phyloP scores from a whole-genome alignment of 495 filamentous ascomycete species.

The Hyphodiscus hymeniophilus region DNA sequence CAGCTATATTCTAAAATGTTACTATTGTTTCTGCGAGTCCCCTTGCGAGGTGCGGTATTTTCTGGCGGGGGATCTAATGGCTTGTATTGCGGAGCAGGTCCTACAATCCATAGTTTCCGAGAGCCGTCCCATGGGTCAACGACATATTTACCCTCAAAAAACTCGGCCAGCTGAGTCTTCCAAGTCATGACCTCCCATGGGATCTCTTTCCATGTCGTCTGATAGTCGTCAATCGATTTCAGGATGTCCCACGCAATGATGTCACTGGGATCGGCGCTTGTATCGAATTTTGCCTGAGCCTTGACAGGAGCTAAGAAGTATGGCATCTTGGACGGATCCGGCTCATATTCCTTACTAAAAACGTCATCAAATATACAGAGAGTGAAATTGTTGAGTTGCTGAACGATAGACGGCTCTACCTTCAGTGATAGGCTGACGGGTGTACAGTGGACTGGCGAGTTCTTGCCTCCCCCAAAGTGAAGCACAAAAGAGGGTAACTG shows the following conservation, averaged over 20 bases:
- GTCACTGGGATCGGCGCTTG: slow-evolving; percentile 17
- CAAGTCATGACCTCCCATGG: slow-evolving; percentile 25
- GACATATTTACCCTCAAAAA: slow-evolving; percentile 57
- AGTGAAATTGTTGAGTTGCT: slow-evolving; percentile 58
- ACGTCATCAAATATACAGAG: slow-evolving; percentile 72
- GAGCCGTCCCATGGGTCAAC: slow-evolving; percentile 70
- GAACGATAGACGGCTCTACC: slow-evolving; percentile 32
- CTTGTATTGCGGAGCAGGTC: slow-evolving; percentile 24
- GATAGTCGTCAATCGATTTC: slow-evolving; percentile 38
- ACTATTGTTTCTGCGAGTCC: slow-evolving; percentile 37
- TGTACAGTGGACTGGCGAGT: slow-evolving; percentile 12
- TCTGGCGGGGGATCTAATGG: slow-evolving; percentile 49
- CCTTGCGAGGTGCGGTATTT: slow-evolving; percentile 31
- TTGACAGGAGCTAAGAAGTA: slow-evolving; percentile 76
- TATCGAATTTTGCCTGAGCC: slow-evolving; percentile 3
- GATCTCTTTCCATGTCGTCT: slow-evolving; percentile 40
- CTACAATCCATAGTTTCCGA: slow-evolving; percentile 45
- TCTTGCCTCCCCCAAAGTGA: slow-evolving; percentile 54
- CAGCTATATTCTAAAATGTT: slow-evolving; percentile 59
- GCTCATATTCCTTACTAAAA: slow-evolving; percentile 78
- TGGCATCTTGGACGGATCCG: slow-evolving; percentile 53
- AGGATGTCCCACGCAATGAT: slow-evolving; percentile 64
- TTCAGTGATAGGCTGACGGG: slow-evolving; percentile 29
- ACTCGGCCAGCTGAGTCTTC: slow-evolving; percentile 33
- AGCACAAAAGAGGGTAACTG: slow-evolving; percentile 60